Evolutionary conservation across 495 filamentous ascomycete genomes (phyloP).

Genomic region (Oidiodendron maius): DNA sequence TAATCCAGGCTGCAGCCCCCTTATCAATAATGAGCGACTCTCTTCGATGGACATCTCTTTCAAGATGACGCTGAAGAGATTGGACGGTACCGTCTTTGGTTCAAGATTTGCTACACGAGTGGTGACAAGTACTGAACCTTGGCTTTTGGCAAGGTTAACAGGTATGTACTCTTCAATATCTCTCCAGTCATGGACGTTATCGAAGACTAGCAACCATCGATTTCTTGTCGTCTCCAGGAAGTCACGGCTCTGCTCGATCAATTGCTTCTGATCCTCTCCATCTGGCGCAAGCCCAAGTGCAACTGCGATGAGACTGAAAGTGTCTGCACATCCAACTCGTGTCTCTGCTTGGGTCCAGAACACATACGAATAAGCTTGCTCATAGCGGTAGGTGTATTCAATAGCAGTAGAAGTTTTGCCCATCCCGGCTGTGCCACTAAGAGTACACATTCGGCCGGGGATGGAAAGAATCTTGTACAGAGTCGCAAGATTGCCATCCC

Average conservation of each 20-base stretch:
- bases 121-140: conserved; percentile 20
- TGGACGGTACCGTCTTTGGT: background rate
- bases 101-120: conserved; percentile 7
- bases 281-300: background rate
- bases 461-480: conserved; percentile 1
- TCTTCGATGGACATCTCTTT: conserved; percentile 2
- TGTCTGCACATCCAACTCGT: conserved; percentile 3
- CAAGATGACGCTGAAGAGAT: background rate
- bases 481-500: background rate
- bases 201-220: conserved; percentile 24
- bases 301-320: conserved; percentile 1
- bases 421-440: conserved; percentile 21
- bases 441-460: conserved; percentile 17
- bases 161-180: conserved; percentile 19
- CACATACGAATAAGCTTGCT: conserved; percentile 10
- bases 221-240: conserved; percentile 12
- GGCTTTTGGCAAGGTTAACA: conserved; percentile 5
- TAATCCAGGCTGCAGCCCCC: background rate
- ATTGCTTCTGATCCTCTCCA: background rate
- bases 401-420: conserved; percentile 21
- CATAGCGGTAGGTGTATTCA: conserved; percentile 19
- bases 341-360: conserved; percentile 25
- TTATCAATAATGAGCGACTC: background rate
- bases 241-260: conserved; percentile 8
- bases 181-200: conserved; percentile 20